phyloP scores from a whole-genome alignment of 1,284 basidiomycete species.

The Naganishia albida region DNA sequence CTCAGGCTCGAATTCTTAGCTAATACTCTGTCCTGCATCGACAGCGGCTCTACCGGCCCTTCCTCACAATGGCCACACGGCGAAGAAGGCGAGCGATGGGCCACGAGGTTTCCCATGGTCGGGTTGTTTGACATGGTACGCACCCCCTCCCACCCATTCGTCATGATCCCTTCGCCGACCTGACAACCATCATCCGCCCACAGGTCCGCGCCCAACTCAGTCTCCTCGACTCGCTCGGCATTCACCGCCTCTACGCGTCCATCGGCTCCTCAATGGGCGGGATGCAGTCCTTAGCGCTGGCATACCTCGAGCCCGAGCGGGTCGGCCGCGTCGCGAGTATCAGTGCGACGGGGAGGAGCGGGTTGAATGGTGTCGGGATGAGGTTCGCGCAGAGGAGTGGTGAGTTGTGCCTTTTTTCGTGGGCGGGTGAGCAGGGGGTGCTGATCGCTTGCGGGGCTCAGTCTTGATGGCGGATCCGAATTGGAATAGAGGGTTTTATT shows the following conservation, averaged over 20 bases:
- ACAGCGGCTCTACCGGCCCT: constrained; percentile 82
- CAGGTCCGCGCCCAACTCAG: constrained; percentile 77
- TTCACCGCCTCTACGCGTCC: constrained; percentile 84
- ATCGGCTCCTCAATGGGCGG: constrained; percentile 95
- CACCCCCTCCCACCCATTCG: constrained; percentile 31
- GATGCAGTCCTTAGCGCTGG: constrained; percentile 96
- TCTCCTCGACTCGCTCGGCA: constrained; percentile 80
- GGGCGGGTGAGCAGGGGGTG: background rate
- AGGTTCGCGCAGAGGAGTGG: constrained; percentile 92
- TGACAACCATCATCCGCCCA: background rate
- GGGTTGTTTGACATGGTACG: constrained; percentile 90
- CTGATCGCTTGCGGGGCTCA: constrained; percentile 50
- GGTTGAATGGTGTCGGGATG: constrained; percentile 90
- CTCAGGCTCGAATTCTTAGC: background rate
- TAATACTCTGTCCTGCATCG: background rate
- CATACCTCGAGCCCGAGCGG: constrained; percentile 85
- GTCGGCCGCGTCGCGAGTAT: constrained; percentile 90
- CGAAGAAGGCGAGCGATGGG: constrained; percentile 70
- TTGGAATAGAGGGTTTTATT: constrained; percentile 99
- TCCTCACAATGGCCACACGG: constrained; percentile 63
- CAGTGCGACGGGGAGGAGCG: constrained; percentile 88
- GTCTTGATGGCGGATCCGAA: constrained; percentile 99
- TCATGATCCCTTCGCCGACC: background rate
- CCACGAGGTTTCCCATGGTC: constrained; percentile 85
- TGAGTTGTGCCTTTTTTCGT: constrained; percentile 52